Evolutionary conservation across 176 grass and related monocot species (phyloP), one percentile per base, ranked within the genome.

Genomic region (Hordeum vulgare): DNA sequence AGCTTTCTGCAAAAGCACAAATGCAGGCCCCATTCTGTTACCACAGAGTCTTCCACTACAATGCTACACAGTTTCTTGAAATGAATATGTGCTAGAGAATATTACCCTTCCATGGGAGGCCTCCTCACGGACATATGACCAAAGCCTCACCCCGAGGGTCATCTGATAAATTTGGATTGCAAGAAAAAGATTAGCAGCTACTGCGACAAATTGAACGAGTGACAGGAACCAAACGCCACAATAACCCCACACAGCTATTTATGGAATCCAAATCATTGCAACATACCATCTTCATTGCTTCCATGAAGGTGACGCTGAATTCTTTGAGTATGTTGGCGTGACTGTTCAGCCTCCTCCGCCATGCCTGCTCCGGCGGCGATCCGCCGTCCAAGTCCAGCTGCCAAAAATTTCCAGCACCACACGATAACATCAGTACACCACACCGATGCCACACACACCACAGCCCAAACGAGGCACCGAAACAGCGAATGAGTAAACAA

Each of bases 261-360:
- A 56, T 56, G 11, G 76, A 51, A 31, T 6, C 35, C 75, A 74
- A 74, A 37, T 28, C 45, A 61, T 4, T 56, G 63, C 8, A 37
- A 60, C 74, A 34, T 94, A 99, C 96, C 96, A 99, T 99, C 79
- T 81, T 90, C 89, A 99, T 90, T 73, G 96, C 96, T 61, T 99
- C 96, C 93, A 96, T 94, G 90, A 99, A 99, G 80, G 96, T 99
- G 35, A 99, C 89, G 65, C 93, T 99, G 80, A 99, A 99, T 82
- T 99, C 96, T 81, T 99, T 99, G 62, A 99, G 83, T 66, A 88
- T 78, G 86, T 99, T 96, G 49, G 96, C 96, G 86, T 99, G 89
- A 57, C 96, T 99, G 80, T 94, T 96, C 24, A 99, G 76, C 83
- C 88, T 61, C 71, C 96, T 77, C 74, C 96, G 89, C 96, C 96